Percentiles rank a stretch among this genome's conserved stretches.
Evolutionary conservation across 305 asterid genomes (phyloP).

Genomic region (Plantago coronopus): DNA sequence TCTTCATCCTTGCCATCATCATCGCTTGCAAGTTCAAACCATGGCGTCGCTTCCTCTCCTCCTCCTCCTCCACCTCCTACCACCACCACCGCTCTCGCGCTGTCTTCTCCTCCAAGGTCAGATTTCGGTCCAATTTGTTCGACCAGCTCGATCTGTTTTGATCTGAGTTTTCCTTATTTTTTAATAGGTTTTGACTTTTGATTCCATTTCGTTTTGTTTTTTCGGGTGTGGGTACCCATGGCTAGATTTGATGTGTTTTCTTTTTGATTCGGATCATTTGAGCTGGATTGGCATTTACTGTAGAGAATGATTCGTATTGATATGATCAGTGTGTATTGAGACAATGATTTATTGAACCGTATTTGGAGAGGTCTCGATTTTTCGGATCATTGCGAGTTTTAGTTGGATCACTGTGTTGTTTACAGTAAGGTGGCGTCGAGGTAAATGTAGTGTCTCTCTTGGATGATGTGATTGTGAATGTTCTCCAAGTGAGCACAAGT

Average conservation of each 20-base stretch:
- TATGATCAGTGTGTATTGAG: too few relatives aligned
- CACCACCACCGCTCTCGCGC: too few relatives aligned
- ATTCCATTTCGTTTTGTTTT: background rate
- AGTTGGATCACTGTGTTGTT: background rate
- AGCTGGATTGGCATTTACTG: conserved; percentile 2
- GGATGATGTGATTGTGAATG: background rate
- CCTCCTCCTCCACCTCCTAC: too few relatives aligned
- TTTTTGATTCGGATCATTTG: background rate
- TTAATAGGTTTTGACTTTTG: background rate
- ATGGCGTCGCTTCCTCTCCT: conserved; percentile 48
- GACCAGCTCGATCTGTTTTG: background rate
- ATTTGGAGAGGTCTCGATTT: background rate
- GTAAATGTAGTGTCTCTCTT: background rate
- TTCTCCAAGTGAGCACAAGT: too few relatives aligned
- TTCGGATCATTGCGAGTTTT: too few relatives aligned
- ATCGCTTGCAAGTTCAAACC: conserved; percentile 79
- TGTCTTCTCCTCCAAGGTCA: conserved; percentile 33
- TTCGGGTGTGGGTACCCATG: background rate
- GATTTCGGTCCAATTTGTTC: background rate
- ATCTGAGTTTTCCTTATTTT: conserved; percentile 2
- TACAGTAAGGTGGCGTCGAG: background rate
- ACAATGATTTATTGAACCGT: too few relatives aligned
- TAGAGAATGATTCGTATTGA: too few relatives aligned
- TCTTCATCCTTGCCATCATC: conserved; percentile 55
- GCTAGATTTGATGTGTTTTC: conserved; percentile 1